Evolutionary conservation across 495 filamentous ascomycete species (phyloP).

Genomic region (Hyaloscypha bicolor): DNA sequence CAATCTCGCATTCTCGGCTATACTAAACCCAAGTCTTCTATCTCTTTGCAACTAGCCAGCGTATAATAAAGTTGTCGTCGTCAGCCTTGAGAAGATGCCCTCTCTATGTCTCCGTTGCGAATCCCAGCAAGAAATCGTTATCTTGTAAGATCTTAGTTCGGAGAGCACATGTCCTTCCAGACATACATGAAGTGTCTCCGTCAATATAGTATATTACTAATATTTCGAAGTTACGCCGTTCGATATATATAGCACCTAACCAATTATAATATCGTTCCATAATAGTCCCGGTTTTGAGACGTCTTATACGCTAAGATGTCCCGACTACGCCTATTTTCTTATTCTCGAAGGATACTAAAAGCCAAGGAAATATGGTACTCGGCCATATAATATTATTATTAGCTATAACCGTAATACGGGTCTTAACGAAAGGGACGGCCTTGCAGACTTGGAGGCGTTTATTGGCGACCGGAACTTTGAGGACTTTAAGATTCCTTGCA

Average conservation of each 20-base stretch:
- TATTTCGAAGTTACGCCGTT: conserved; percentile 59
- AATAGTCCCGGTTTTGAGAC: conserved; percentile 53
- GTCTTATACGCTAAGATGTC: conserved; percentile 74
- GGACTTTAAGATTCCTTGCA: conserved; percentile 50
- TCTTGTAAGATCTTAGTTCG: conserved; percentile 67
- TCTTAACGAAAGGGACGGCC: conserved; percentile 72
- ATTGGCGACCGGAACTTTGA: conserved; percentile 63
- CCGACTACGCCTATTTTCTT: conserved; percentile 74
- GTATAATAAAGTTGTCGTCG: conserved; percentile 82
- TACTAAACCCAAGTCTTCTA: conserved; percentile 81
- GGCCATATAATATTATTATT: conserved; percentile 87
- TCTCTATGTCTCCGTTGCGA: conserved; percentile 71
- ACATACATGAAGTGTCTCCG: conserved; percentile 69
- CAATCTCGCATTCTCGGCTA: conserved; percentile 68
- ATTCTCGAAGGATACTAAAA: conserved; percentile 80
- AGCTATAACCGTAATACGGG: conserved; percentile 73
- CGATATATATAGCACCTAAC: conserved; percentile 79
- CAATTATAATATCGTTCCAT: conserved; percentile 69
- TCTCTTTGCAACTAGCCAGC: conserved; percentile 73
- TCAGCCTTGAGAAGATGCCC: conserved; percentile 75
- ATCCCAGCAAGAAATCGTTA: conserved; percentile 68
- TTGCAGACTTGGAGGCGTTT: conserved; percentile 80
- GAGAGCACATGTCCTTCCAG: conserved; percentile 66
- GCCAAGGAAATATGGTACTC: conserved; percentile 70
- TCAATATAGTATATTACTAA: too few relatives aligned